Evolutionary conservation across 257 asterid species (phyloP).

Genomic region (Solanum appendiculatum): DNA sequence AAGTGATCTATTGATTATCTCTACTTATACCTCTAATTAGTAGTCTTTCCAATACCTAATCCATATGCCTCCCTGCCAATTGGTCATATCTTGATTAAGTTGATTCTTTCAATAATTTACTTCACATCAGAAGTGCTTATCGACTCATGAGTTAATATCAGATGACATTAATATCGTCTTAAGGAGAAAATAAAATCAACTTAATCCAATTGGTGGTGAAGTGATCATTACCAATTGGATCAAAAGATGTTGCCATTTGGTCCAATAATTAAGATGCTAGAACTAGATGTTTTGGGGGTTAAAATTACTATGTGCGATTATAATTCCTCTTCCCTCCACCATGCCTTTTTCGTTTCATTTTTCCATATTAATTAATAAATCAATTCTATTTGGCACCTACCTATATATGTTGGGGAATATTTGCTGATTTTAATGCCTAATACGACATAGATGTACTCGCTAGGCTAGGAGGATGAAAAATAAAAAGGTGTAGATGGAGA

Average conservation of each 20-base stretch:
- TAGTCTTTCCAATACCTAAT: neutral
- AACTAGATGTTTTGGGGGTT: neutral
- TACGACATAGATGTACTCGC: no score
- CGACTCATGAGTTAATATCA: neutral
- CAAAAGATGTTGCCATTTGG: neutral
- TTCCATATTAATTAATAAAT: no score
- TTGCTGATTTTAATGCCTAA: no score
- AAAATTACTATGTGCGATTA: no score
- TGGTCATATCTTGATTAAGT: neutral
- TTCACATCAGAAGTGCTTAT: neutral
- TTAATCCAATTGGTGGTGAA: neutral
- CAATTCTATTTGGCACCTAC: no score
- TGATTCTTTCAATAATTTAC: neutral
- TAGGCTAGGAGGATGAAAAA: no score
- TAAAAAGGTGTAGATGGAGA: no score
- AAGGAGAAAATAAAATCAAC: neutral
- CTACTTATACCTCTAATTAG: neutral
- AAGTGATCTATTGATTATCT: neutral
- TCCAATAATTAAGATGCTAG: neutral
- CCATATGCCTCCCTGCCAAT: neutral
- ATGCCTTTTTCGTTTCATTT: no score
- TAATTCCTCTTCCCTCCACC: no score
- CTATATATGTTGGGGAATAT: no score
- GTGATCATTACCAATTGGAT: neutral
- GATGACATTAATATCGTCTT: neutral